Evolutionary conservation across 805 yeast species (phyloP).

Genomic region (Saccharomycopsis schoenii): DNA sequence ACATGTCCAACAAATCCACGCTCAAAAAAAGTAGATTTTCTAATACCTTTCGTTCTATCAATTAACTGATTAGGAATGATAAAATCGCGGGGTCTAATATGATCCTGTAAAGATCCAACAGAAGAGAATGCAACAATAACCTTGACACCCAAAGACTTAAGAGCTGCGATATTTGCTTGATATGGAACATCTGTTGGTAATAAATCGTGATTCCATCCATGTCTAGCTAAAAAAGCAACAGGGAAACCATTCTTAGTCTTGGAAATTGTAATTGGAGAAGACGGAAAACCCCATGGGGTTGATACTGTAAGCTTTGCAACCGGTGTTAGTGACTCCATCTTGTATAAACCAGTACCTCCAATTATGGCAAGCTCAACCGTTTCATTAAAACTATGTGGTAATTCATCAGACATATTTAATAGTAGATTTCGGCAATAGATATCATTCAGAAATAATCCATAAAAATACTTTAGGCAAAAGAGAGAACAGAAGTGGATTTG

Average conservation of each 20-base stretch:
- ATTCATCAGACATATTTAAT: constrained; percentile 16
- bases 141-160: constrained; percentile 77
- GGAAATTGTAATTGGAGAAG: constrained; percentile 89
- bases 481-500: no score
- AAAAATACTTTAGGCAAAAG: not conserved
- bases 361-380: constrained; percentile 79
- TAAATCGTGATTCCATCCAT: constrained; percentile 81
- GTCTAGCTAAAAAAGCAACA: constrained; percentile 91
- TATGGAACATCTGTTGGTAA: constrained; percentile 90
- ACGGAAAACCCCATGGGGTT: constrained; percentile 98
- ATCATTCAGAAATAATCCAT: not conserved
- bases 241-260: constrained; percentile 66
- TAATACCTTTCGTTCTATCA: constrained; percentile 92
- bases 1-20: constrained; percentile 95
- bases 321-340: constrained; percentile 69
- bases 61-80: constrained; percentile 94
- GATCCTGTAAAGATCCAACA: constrained; percentile 87
- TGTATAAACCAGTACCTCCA: constrained; percentile 98
- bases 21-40: constrained; percentile 84
- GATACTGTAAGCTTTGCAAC: constrained; percentile 73
- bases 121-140: constrained; percentile 90
- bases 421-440: not conserved
- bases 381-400: constrained; percentile 48
- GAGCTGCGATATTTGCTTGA: constrained; percentile 91
- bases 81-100: constrained; percentile 89